Conservation (phyloP, 148 eudicot species). For the Rhododendron simsii region DNA sequence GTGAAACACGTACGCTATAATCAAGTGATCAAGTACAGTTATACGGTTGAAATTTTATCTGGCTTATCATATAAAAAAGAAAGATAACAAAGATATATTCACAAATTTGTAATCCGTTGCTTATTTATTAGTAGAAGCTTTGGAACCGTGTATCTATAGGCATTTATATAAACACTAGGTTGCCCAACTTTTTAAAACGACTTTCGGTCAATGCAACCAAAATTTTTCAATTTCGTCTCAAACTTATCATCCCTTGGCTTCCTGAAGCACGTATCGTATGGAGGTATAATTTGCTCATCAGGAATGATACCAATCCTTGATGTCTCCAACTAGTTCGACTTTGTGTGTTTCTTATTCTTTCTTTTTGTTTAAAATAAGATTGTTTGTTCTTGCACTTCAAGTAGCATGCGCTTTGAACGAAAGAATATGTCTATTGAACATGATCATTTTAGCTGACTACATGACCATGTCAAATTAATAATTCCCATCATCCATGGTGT, state of each 20-base stretch:
- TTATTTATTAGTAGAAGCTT: too few species aligned
- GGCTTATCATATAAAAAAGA: too few species aligned
- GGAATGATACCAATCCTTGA: neutral
- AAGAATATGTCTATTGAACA: neutral
- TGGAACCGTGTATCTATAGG: too few species aligned
- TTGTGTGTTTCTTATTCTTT: neutral
- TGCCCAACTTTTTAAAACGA: too few species aligned
- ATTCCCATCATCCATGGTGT: neutral
- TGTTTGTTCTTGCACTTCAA: neutral
- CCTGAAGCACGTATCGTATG: neutral
- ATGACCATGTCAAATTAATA: neutral
- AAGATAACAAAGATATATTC: too few species aligned
- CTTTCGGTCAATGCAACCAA: too few species aligned
- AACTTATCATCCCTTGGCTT: conserved; percentile 17
- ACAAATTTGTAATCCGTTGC: too few species aligned
- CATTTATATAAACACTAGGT: too few species aligned
- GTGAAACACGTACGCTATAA: too few species aligned
- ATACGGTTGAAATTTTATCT: too few species aligned
- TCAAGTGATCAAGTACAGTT: too few species aligned
- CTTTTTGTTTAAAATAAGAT: neutral
- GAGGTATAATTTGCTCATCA: neutral
- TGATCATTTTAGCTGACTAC: neutral
- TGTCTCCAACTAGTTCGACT: neutral
- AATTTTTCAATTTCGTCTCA: neutral
- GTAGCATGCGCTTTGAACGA: neutral